Conservation (phyloP, 768 basidiomycete genomes). For the Rhodosporidiobolus odoratus region DNA sequence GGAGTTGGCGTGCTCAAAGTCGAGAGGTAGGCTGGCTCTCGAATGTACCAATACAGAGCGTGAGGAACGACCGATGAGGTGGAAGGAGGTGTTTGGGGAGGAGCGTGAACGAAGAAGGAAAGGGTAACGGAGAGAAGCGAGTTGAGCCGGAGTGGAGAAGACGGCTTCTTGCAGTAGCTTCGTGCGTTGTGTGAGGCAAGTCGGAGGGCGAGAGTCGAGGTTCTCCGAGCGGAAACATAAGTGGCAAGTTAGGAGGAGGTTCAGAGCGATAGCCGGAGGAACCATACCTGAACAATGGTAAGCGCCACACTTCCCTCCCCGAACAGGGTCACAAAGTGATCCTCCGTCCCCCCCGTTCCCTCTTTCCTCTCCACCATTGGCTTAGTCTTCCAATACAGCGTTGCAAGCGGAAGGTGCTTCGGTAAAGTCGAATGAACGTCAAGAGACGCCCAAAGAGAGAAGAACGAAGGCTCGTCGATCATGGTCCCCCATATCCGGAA, state of each 20-base stretch:
- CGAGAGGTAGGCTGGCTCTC: neutral
- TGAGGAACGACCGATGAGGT: constrained; percentile 10
- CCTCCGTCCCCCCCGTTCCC: constrained; percentile 7
- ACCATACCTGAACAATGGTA: constrained; percentile 27
- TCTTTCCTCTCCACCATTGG: neutral
- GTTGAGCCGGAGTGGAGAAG: neutral
- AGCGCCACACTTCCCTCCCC: constrained; percentile 24
- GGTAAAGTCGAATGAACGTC: constrained; percentile 10
- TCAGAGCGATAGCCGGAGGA: neutral
- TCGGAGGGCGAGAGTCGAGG: constrained; percentile 37
- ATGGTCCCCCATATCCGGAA: constrained; percentile 39
- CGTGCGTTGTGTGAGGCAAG: constrained; percentile 30
- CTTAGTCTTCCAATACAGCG: constrained; percentile 18
- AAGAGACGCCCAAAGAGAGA: constrained; percentile 35
- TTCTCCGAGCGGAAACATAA: constrained; percentile 13
- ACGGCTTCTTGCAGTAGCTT: neutral
- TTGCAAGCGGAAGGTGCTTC: constrained; percentile 5
- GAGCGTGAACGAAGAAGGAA: constrained; percentile 19
- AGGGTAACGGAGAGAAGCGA: constrained; percentile 17
- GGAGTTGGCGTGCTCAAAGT: neutral
- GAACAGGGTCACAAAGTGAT: constrained; percentile 33
- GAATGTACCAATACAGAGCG: constrained; percentile 13
- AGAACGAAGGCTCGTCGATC: constrained; percentile 42
- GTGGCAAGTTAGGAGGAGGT: neutral
- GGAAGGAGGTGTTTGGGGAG: neutral